Percentiles rank a stretch among this genome's conserved stretches.
phyloP scores from a whole-genome alignment of 2,329 filamentous ascomycete genomes.

The Diaporthe ampelina region DNA sequence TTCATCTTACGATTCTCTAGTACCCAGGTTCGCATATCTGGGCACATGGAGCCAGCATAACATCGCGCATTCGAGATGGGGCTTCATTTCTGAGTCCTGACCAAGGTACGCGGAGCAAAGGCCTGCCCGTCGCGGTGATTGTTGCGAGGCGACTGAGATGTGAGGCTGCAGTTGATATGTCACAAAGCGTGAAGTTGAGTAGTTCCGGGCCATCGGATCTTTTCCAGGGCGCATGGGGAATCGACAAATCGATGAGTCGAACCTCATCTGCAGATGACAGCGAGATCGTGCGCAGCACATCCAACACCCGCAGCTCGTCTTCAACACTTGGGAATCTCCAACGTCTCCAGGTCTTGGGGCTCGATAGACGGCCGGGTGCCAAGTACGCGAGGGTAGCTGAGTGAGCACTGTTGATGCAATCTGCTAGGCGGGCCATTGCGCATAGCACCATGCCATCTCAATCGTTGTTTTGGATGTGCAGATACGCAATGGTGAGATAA shows the following conservation, averaged over 20 bases:
- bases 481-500: not conserved
- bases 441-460: not conserved
- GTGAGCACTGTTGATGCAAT: not conserved
- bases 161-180: conserved; percentile 18
- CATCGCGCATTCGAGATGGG: conserved; percentile 5
- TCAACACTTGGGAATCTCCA: not conserved
- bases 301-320: conserved; percentile 7
- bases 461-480: not conserved
- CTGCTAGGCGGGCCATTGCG: not conserved
- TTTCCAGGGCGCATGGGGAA: conserved; percentile 1
- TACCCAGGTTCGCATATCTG: not conserved
- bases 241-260: conserved; percentile 12
- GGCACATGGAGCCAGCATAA: not conserved
- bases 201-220: not conserved
- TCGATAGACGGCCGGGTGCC: not conserved
- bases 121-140: conserved; percentile 14
- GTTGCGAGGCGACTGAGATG: conserved; percentile 7
- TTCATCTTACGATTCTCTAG: not conserved
- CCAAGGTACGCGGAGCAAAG: not conserved
- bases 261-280: conserved; percentile 21
- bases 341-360: not conserved
- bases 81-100: not conserved
- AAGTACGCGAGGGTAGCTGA: no score
- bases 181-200: conserved; percentile 1
- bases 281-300: conserved; percentile 6